phyloP scores from a whole-genome alignment of 2,329 filamentous ascomycete genomes.

The Mollisia scopiformis region DNA sequence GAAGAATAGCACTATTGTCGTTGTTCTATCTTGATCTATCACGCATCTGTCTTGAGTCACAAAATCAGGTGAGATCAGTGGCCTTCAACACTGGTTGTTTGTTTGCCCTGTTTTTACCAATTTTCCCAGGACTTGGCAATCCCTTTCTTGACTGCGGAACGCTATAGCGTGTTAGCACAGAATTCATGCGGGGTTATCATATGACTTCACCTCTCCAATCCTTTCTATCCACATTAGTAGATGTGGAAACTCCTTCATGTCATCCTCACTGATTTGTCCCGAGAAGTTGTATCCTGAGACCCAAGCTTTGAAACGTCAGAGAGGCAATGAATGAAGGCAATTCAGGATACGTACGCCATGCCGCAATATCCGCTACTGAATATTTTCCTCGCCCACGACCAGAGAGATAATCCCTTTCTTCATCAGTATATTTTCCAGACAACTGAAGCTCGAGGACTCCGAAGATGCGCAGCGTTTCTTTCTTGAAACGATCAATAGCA shows the following conservation, averaged over 20 bases:
- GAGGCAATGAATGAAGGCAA: conserved; percentile 37
- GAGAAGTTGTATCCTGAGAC: conserved; percentile 40
- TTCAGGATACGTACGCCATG: conserved; percentile 55
- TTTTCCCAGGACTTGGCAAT: conserved; percentile 33
- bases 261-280: conserved; percentile 45
- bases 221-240: conserved; percentile 56
- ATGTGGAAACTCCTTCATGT: conserved; percentile 53
- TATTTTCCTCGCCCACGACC: conserved; percentile 58
- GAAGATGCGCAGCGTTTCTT: conserved; percentile 54
- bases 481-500: conserved; percentile 53
- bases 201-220: conserved; percentile 37
- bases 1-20: no score
- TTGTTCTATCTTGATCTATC: no score
- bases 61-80: no score
- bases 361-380: conserved; percentile 54
- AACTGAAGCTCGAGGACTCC: conserved; percentile 59
- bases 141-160: conserved; percentile 20
- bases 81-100: not conserved
- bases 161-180: conserved; percentile 12
- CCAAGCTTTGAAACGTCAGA: not conserved
- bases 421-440: conserved; percentile 52
- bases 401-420: conserved; percentile 53
- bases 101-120: not conserved
- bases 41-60: no score
- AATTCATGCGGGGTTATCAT: not conserved